phyloP scores from a whole-genome alignment of 305 asterid genomes.

The Rubia peregrina region DNA sequence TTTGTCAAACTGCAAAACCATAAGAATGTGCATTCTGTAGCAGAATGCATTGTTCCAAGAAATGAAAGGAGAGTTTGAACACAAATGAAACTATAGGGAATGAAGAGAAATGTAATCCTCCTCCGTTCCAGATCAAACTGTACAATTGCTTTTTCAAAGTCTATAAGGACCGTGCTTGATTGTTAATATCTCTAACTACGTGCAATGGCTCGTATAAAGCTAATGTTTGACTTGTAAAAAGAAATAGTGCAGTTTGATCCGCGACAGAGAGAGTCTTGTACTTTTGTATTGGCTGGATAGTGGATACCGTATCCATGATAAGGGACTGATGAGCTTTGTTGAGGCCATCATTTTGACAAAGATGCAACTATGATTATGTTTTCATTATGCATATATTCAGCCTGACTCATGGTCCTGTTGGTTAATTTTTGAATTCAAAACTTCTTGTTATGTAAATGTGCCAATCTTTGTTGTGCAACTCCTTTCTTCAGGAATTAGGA shows the following conservation, averaged over 20 bases:
- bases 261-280: neutral
- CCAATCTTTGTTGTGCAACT: neutral
- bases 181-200: too few relatives aligned
- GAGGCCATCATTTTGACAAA: neutral
- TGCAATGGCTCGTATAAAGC: neutral
- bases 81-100: too few relatives aligned
- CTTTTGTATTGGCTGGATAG: neutral
- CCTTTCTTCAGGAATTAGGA: neutral
- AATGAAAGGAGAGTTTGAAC: slow-evolving; percentile 19
- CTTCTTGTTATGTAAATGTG: neutral
- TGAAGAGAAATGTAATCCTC: too few relatives aligned
- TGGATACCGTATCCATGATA: neutral
- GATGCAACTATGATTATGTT: slow-evolving; percentile 8
- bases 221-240: neutral
- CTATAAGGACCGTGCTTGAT: too few relatives aligned
- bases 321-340: neutral
- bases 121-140: too few relatives aligned
- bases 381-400: neutral
- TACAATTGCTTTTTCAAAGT: too few relatives aligned
- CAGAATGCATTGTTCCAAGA: slow-evolving; percentile 27
- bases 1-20: slow-evolving; percentile 15
- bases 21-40: neutral
- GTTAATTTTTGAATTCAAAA: neutral
- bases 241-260: too few relatives aligned
- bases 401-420: neutral